Evolutionary conservation across 345 rosid genomes (phyloP), one percentile per base, ranked within the genome.

Genomic region (Murraya paniculata): DNA sequence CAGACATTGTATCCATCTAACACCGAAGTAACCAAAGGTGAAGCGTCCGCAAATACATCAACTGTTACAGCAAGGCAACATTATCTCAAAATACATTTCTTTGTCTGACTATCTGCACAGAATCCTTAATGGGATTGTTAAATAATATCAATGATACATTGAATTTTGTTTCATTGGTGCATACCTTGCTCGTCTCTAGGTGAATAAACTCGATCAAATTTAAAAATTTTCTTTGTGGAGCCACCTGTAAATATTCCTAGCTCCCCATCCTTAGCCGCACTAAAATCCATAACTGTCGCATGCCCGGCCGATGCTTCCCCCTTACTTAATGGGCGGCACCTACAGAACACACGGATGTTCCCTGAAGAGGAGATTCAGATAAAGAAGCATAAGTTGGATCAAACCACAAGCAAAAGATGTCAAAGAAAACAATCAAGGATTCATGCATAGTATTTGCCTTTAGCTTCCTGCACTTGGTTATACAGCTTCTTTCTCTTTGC

Each of bases 1-100:
- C 88, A 88, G 27, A 86, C 91, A 71, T 88, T 88, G 85, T 82
- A 86, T 39, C 91, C 91, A 25, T 88, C 91, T 71, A 88, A 66
- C 78, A 88, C 89, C 1, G 86, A 88, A 30, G 81, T 70, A 24
- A 83, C 91, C 85, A 88, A 9, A 5, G 91, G 89, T 10, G 84
- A 81, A 18, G 89, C 86, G 74, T 84, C 89, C 75, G 71, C 82
- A 75, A 80, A 86, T 18, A 86, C 85, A 25, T 86, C 88, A 86
- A 73, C 90, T 88, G 77, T 68, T 38, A 36, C 67, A 74, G 70
- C 73, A 69, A 61, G 64, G 38, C 28, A 45, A 57, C 70, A 13
- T 28, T 16, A 67, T 19, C 9, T 48, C 64, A 60, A 71, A 36
- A 10, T 9, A 6, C 4, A 0, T 5, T 30, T 21, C 16, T 76